Evolutionary conservation across 495 filamentous ascomycete genomes (phyloP).

Genomic region (Trichoderma gamsii): DNA sequence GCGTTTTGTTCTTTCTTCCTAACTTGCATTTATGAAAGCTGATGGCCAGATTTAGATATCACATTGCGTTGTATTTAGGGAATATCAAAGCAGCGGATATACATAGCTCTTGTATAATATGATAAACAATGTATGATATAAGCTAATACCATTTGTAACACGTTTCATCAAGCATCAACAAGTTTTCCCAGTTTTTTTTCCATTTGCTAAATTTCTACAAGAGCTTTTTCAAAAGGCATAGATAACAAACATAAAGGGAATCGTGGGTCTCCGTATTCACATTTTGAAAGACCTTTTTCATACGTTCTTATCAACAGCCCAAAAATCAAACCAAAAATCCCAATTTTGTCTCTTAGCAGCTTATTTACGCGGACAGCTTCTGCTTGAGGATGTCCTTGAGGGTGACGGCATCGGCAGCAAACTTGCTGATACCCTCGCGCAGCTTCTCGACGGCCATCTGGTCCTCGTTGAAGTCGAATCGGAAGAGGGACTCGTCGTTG

Average conservation of each 20-base stretch:
- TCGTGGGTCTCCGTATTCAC: too few relatives aligned
- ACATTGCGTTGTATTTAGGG: neutral
- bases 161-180: too few relatives aligned
- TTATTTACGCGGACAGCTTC: slow-evolving; percentile 56
- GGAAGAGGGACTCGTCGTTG: slow-evolving; percentile 82
- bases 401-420: slow-evolving; percentile 89
- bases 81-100: neutral
- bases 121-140: neutral
- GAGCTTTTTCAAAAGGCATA: too few relatives aligned
- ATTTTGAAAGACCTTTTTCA: too few relatives aligned
- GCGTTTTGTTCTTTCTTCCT: neutral
- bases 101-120: neutral
- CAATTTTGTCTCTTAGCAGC: too few relatives aligned
- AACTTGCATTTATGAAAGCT: neutral
- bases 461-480: slow-evolving; percentile 99
- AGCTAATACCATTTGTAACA: neutral
- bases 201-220: too few relatives aligned
- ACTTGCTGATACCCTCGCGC: slow-evolving; percentile 97
- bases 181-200: too few relatives aligned
- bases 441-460: slow-evolving; percentile 99
- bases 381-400: slow-evolving; percentile 85
- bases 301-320: too few relatives aligned
- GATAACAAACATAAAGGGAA: too few relatives aligned
- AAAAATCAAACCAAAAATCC: too few relatives aligned
- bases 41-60: neutral